Percentiles rank a stretch among this genome's conserved stretches.
Evolutionary conservation across 2,329 filamentous ascomycete species (phyloP).

Genomic region (Cytospora chrysosperma): DNA sequence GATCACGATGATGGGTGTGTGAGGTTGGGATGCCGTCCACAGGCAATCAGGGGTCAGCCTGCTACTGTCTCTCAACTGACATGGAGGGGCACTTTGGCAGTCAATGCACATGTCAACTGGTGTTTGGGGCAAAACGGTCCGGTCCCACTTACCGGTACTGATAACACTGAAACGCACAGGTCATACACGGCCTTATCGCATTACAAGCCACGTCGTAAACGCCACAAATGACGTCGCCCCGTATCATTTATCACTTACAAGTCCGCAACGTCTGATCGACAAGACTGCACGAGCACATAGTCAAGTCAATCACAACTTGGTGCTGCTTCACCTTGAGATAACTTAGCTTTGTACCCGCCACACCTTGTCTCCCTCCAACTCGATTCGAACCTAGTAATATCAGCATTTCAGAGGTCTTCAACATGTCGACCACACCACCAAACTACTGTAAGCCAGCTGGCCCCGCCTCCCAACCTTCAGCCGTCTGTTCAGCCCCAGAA

Average conservation of each 20-base stretch:
- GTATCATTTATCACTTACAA: background rate
- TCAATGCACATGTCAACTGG: too few species aligned
- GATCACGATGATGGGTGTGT: background rate
- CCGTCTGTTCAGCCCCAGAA: background rate
- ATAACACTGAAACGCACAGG: background rate
- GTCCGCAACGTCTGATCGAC: background rate
- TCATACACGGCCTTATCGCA: background rate
- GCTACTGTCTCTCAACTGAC: too few species aligned
- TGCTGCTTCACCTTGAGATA: background rate
- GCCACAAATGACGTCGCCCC: slow-evolving; percentile 19
- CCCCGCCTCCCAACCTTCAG: slow-evolving; percentile 1
- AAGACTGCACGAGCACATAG: background rate
- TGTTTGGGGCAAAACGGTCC: background rate
- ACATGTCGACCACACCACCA: slow-evolving; percentile 40
- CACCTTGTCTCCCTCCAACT: background rate
- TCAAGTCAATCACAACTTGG: background rate
- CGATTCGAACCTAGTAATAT: background rate
- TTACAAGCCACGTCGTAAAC: slow-evolving; percentile 18
- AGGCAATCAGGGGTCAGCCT: background rate
- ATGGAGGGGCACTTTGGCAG: background rate
- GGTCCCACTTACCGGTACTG: background rate
- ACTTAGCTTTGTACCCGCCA: background rate
- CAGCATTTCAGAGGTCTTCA: slow-evolving; percentile 33
- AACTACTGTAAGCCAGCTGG: slow-evolving; percentile 54
- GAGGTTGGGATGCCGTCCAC: background rate